Conservation (phyloP, 257 asterid genomes). For the Gentiana macrophylla region DNA sequence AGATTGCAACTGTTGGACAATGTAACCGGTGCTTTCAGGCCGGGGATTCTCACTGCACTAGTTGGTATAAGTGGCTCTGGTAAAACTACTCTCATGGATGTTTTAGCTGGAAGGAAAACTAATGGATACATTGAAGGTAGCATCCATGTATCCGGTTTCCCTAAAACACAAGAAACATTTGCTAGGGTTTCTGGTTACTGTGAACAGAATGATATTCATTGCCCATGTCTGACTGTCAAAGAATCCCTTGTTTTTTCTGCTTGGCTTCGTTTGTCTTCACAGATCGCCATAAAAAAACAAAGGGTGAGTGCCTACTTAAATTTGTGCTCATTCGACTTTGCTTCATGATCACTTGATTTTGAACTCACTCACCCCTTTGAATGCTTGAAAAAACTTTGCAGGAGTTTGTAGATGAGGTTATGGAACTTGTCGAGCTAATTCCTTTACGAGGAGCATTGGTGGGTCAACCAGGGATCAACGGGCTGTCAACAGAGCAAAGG, state of each 20-base stretch:
- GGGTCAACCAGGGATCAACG: conserved; percentile 88
- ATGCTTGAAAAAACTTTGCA: conserved; percentile 21
- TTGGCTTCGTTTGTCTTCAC: conserved; percentile 67
- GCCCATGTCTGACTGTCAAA: conserved; percentile 76
- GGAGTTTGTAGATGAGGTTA: conserved; percentile 89
- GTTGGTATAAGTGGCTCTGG: conserved; percentile 98
- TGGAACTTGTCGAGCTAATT: conserved; percentile 87
- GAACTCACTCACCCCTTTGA: neutral
- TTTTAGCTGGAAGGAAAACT: conserved; percentile 86
- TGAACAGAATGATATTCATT: conserved; percentile 88
- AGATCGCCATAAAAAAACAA: conserved; percentile 57
- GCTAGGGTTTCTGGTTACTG: conserved; percentile 95
- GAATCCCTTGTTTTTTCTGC: conserved; percentile 88
- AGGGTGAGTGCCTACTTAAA: conserved; percentile 32
- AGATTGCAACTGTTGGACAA: conserved; percentile 62
- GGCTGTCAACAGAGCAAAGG: conserved; percentile 88
- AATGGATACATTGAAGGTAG: conserved; percentile 81
- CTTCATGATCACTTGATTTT: neutral
- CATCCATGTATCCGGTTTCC: conserved; percentile 68
- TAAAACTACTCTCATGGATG: conserved; percentile 96
- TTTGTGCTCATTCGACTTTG: neutral
- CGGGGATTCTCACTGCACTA: conserved; percentile 93
- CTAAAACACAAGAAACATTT: conserved; percentile 85
- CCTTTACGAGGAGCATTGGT: conserved; percentile 76
- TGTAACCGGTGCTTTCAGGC: conserved; percentile 86